Percentiles rank a stretch among this genome's conserved stretches.
Evolutionary conservation across 257 asterid genomes (phyloP).

Genomic region (Nicotiana otophora): DNA sequence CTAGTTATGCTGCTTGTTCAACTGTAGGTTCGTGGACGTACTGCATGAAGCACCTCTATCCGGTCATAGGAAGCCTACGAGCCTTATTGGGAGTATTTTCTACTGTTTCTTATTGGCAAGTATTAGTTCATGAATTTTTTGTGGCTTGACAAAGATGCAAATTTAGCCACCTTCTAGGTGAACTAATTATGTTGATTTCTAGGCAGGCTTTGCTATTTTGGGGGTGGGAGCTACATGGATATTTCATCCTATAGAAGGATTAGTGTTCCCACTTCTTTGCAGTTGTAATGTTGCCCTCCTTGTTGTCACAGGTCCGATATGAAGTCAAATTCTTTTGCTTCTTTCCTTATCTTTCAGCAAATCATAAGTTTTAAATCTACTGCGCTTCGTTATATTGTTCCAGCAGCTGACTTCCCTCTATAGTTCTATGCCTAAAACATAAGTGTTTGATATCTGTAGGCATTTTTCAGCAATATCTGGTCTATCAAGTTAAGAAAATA

Average conservation of each 20-base stretch:
- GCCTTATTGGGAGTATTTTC: conserved; percentile 65
- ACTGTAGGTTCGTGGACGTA: conserved; percentile 78
- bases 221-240: conserved; percentile 81
- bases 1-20: conserved; percentile 15
- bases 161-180: conserved; percentile 9
- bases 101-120: conserved; percentile 88
- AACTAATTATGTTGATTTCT: conserved; percentile 42
- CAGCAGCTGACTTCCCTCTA: background rate
- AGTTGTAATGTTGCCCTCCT: conserved; percentile 75
- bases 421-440: background rate
- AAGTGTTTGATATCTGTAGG: conserved; percentile 35
- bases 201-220: conserved; percentile 95
- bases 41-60: conserved; percentile 91
- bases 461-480: conserved; percentile 84
- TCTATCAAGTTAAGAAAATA: conserved; percentile 88
- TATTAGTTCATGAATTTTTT: conserved; percentile 14
- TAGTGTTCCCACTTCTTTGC: conserved; percentile 70
- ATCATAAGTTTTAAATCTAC: conserved; percentile 1
- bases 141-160: background rate
- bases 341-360: background rate
- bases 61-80: conserved; percentile 87
- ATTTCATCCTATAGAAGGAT: conserved; percentile 44
- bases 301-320: conserved; percentile 58
- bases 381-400: background rate
- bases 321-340: conserved; percentile 11